A percentile compares a stretch with the other conserved stretches of the same genome.
These are phyloP conservation scores for Exophiala calicioides DNA, from an alignment of 2,329 filamentous ascomycete genomes.

Conservation along the genomic window DNA sequence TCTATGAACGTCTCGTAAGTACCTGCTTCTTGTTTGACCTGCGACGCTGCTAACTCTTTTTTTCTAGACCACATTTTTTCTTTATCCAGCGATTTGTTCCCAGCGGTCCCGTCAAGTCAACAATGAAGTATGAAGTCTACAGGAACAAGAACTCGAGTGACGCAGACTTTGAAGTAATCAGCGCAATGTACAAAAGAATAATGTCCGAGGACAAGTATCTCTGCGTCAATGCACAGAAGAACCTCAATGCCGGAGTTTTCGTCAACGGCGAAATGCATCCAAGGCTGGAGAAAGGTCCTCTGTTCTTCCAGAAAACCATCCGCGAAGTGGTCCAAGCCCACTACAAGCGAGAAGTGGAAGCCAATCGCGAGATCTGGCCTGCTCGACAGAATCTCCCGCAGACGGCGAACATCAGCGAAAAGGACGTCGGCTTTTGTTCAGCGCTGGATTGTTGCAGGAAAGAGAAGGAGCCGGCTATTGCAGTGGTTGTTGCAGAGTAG, in stretches of 20 bases:
- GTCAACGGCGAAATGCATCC: conserved; percentile 65
- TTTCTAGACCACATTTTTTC: conserved; percentile 59
- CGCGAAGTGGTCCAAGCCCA: conserved; percentile 54
- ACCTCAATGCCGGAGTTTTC: conserved; percentile 63
- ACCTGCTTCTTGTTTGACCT: neutral
- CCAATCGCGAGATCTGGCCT: conserved; percentile 55
- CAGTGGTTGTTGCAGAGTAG: too few relatives aligned
- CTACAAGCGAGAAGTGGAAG: conserved; percentile 48
- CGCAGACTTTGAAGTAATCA: conserved; percentile 60
- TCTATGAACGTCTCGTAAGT: conserved; percentile 29
- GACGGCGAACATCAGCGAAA: conserved; percentile 20
- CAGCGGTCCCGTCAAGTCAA: conserved; percentile 50
- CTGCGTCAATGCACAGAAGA: conserved; percentile 60
- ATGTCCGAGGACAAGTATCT: conserved; percentile 66
- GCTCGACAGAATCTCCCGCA: conserved; percentile 32
- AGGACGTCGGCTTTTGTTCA: conserved; percentile 23
- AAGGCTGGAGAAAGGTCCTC: conserved; percentile 59
- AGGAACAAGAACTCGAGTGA: conserved; percentile 61
- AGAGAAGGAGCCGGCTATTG: neutral
- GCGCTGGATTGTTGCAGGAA: conserved; percentile 15
- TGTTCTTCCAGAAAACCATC: conserved; percentile 58
- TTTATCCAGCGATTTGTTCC: conserved; percentile 66
- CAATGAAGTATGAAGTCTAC: conserved; percentile 65
- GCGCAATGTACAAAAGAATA: conserved; percentile 63
- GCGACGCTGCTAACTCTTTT: conserved; percentile 8